Evolutionary conservation across 805 yeast genomes (phyloP).

Genomic region (Metschnikowia vanudenii): DNA sequence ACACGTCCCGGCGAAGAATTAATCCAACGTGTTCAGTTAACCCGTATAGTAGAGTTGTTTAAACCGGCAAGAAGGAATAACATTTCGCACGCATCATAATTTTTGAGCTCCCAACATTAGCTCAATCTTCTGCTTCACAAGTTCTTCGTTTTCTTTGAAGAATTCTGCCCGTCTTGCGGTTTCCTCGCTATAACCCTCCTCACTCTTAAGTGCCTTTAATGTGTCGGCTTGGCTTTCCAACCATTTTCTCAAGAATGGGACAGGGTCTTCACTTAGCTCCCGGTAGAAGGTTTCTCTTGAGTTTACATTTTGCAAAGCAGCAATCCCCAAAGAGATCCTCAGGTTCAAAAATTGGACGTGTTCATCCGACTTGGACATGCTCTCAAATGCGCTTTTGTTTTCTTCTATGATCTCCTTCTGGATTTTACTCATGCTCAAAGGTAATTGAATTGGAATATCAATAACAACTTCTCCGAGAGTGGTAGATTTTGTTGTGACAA

Average conservation of each 20-base stretch:
- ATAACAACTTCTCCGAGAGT: conserved; percentile 78
- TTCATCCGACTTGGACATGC: conserved; percentile 43
- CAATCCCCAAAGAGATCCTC: conserved; percentile 49
- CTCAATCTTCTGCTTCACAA: conserved; percentile 76
- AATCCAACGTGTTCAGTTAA: too few relatives aligned
- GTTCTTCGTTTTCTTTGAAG: conserved; percentile 62
- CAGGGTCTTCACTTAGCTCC: conserved; percentile 74
- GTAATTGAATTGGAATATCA: conserved; percentile 59
- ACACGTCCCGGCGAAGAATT: too few relatives aligned
- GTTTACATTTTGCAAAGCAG: conserved; percentile 51
- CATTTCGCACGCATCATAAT: conserved; percentile 6
- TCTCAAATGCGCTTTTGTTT: conserved; percentile 41
- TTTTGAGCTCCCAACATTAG: conserved; percentile 57
- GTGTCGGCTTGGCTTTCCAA: conserved; percentile 79
- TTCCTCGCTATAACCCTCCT: conserved; percentile 87
- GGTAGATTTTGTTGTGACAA: conserved; percentile 72
- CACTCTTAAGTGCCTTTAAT: conserved; percentile 82
- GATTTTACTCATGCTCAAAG: conserved; percentile 33
- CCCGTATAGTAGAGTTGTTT: background rate
- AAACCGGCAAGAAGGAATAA: background rate
- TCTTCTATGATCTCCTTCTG: conserved; percentile 39
- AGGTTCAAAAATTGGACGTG: conserved; percentile 41
- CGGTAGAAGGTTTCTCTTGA: conserved; percentile 77
- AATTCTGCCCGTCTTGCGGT: conserved; percentile 79
- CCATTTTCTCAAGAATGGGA: conserved; percentile 68